Base-by-base conservation (phyloP, 2,329 filamentous ascomycete genomes). In the Aspergillus unguis region DNA sequence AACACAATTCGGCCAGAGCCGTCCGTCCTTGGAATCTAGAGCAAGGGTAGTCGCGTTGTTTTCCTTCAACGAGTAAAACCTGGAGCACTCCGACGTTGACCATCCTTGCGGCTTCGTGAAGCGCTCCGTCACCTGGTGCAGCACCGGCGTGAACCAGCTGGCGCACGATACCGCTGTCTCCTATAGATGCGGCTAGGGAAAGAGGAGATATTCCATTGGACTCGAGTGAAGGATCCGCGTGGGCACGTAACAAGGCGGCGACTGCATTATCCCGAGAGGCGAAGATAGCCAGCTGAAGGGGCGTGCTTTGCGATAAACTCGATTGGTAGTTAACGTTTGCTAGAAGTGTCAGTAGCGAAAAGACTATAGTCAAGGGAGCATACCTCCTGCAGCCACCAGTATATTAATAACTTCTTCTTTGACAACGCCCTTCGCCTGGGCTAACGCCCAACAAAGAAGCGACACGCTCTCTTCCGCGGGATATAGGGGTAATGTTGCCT, bases 1-100 rank as follows among this genome's bases (percentile, higher is more conserved):
- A 23, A 2, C 51, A 53, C 1, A 53, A 41, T 32, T 53, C 51
- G 5, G 51, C 51, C 5, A 53, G 35, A 3, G 51, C 51, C 6
- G 51, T 53, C 4, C 51, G 45, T 3, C 51, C 51, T 29, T 48
- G 40, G 36, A 53, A 53, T 17, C 45, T 31, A 2, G 45, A 48
- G 26, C 51, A 53, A 25, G 45, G 45, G 23, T 53, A 53, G 44
- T 53, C 51, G 4, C 51, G 40, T 11, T 53, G 51, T 11, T 44
- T 48, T 11, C 32, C 31, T 36, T 52, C 51, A 10, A 48, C 42
- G 0, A 53, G 29, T 2, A 53, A 28, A 4, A 49, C 45, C 4
- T 48, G 51, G 3, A 53, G 23, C 4, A 53, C 51, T 28, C 41
- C 43, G 6, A 53, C 33, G 10, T 53, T 53, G 27, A 49, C 45